Base-by-base conservation (phyloP, 2,329 filamentous ascomycete genomes). In the Alternaria dauci region DNA sequence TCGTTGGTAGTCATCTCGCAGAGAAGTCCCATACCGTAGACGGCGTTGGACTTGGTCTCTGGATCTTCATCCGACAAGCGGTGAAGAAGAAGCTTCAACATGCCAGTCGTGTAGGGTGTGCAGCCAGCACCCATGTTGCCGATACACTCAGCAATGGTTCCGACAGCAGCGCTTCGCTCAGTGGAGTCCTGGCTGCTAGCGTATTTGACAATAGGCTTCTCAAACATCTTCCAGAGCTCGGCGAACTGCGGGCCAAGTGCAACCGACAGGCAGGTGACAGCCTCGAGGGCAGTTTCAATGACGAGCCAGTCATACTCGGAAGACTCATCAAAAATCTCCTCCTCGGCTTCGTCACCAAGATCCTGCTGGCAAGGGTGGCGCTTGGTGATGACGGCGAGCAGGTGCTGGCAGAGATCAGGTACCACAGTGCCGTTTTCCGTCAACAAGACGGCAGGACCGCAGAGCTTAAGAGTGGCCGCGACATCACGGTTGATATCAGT, bases 291-390 rank as follows among this genome's bases (percentile, higher is more conserved):
- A 9, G 93, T 97, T 82, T 99, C 95, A 55, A 98, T 91, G 52
- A 97, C 90, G 18, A 97, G 87, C 95, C 95, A 98, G 83, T 98
- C 95, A 74, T 96, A 97, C 82, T 99, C 95, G 2, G 94, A 96
- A 30, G 91, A 91, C 76, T 93, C 94, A 51, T 88, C 84, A 12
- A 84, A 78, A 55, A 83, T 83, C 50, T 91, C 88, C 57, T 91
- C 88, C 9, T 89, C 83, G n/a, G 89, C 88, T 63, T 90, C 87
- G 70, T 94, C 93, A 57, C 91, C 92, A 23, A 96, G 87, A 75
- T 97, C 94, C 74, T 94, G 88, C 81, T 99, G 95, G 83, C 93
- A 97, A 58, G 92, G 89, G 81, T 99, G 95, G 64, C 91, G 89
- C 80, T 94, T 94, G 65, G 90, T 94, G 74, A 98, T 90, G 75